Evolutionary conservation across 768 basidiomycete species (phyloP), one percentile per base, ranked within the genome.

Genomic region (Fomitopsis pulvina): DNA sequence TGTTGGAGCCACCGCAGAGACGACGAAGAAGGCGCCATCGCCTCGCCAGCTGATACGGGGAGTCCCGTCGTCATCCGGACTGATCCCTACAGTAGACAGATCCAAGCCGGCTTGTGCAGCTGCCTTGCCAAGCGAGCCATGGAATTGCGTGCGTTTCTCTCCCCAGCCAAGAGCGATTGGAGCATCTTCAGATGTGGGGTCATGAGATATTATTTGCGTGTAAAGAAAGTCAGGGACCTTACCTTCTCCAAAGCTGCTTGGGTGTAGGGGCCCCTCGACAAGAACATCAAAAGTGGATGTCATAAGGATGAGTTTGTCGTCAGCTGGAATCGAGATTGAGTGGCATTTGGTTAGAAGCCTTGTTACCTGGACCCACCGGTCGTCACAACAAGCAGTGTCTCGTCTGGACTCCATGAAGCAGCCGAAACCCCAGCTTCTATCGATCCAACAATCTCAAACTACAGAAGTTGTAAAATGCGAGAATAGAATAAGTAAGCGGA

Each of bases 151-250:
- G 63, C 88, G 78, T 61, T 94, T 95, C 1, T 89, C 88, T 34
- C 96, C 96, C 96, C 96, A 99, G 14, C 96, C 96, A 52, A 97
- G 92, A 58, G 94, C 91, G 60, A 97, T 92, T 2, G 89, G 90
- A 22, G 84, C 80, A 63, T 92, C 92, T 92, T 57, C 4, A 51
- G 6, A 29, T 18, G n/a, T 30, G n/a, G 6, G 14, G 18, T 28
- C 40, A 28, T 5, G 4, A 4, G 28, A 45, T 9, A 45, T 16
- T 16, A 18, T 4, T n/a, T n/a, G n/a, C n/a, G 26, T 9, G 16
- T 5, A 45, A 16, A 28, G 43, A 4, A 18, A 10, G 25, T 10
- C 6, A 6, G 2, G 0, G 41, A 41, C 40, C 71, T 47, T 47
- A 84, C 90, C 91, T 77, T 94, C 85, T 32, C 95, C 96, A 57